Evolutionary conservation across 2,329 filamentous ascomycete species (phyloP).

Genomic region (Sclerotinia nivalis): DNA sequence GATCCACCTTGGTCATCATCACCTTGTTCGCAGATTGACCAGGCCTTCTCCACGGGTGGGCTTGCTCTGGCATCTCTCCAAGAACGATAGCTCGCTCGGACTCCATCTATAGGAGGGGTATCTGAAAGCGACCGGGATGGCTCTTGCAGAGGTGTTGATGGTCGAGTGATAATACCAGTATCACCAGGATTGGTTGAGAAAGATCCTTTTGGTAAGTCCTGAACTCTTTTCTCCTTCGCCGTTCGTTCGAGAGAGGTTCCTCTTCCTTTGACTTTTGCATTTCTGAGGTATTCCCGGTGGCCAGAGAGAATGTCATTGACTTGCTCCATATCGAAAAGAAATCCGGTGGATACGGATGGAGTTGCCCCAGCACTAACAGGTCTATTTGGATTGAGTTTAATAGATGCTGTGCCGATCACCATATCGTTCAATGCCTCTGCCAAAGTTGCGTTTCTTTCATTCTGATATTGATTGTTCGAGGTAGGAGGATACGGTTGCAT

Average conservation of each 20-base stretch:
- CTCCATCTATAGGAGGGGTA: slow-evolving; percentile 38
- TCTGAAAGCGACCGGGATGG: slow-evolving; percentile 30
- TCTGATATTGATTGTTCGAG: slow-evolving; percentile 24
- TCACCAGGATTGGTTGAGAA: slow-evolving; percentile 42
- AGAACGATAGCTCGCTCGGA: slow-evolving; percentile 40
- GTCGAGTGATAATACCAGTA: slow-evolving; percentile 39
- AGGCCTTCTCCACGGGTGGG: slow-evolving; percentile 54
- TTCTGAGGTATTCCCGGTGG: slow-evolving; percentile 42
- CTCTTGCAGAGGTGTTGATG: slow-evolving; percentile 31
- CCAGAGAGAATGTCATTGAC: slow-evolving; percentile 43
- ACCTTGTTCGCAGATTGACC: slow-evolving; percentile 61
- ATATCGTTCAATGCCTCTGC: slow-evolving; percentile 24
- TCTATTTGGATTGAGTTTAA: slow-evolving; percentile 22
- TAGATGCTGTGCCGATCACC: slow-evolving; percentile 27
- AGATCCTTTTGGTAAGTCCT: slow-evolving; percentile 38
- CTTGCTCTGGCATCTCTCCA: slow-evolving; percentile 39
- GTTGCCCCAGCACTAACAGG: slow-evolving; percentile 28
- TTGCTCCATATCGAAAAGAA: slow-evolving; percentile 40
- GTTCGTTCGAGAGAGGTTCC: slow-evolving; percentile 49
- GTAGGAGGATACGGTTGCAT: slow-evolving; percentile 12
- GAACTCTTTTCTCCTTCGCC: slow-evolving; percentile 45
- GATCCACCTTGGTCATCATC: slow-evolving; percentile 57
- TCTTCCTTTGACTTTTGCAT: slow-evolving; percentile 35
- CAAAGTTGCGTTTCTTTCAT: slow-evolving; percentile 26
- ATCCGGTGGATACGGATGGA: slow-evolving; percentile 25